Evolutionary conservation across 257 asterid genomes (phyloP).

Genomic region (Fraxinus cuspidata): DNA sequence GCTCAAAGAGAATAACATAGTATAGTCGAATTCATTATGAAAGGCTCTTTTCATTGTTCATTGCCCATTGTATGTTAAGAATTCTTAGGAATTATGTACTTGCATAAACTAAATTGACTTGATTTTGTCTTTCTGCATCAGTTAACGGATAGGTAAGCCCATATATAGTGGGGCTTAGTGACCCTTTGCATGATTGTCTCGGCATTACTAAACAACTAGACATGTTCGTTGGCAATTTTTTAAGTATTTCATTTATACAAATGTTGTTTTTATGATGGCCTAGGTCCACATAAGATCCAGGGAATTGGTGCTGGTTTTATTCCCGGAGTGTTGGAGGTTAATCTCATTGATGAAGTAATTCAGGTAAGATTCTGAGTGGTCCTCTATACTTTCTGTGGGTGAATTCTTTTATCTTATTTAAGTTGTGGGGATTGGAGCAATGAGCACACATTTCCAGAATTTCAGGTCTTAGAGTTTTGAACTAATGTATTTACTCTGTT

Average conservation of each 20-base stretch:
- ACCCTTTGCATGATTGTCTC: background rate
- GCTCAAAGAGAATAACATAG: background rate
- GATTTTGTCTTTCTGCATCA: background rate
- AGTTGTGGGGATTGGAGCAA: background rate
- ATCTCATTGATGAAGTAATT: constrained; percentile 78
- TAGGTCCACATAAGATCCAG: constrained; percentile 97
- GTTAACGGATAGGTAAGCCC: background rate
- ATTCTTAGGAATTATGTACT: background rate
- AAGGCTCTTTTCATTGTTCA: background rate
- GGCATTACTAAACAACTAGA: background rate
- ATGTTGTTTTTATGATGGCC: constrained; percentile 26
- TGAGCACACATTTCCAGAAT: background rate
- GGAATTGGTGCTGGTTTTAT: constrained; percentile 97
- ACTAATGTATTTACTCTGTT: background rate
- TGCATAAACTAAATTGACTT: background rate
- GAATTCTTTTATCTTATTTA: background rate
- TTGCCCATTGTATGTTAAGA: background rate
- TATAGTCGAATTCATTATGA: background rate
- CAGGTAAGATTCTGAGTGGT: constrained; percentile 54
- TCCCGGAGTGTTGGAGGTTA: constrained; percentile 80
- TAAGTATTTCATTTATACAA: constrained; percentile 7
- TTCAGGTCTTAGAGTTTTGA: background rate
- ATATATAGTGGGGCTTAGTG: background rate
- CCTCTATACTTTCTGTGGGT: background rate
- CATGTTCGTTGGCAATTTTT: background rate